Base-by-base conservation (phyloP, 2,329 filamentous ascomycete species). In the Colletotrichum lini region DNA sequence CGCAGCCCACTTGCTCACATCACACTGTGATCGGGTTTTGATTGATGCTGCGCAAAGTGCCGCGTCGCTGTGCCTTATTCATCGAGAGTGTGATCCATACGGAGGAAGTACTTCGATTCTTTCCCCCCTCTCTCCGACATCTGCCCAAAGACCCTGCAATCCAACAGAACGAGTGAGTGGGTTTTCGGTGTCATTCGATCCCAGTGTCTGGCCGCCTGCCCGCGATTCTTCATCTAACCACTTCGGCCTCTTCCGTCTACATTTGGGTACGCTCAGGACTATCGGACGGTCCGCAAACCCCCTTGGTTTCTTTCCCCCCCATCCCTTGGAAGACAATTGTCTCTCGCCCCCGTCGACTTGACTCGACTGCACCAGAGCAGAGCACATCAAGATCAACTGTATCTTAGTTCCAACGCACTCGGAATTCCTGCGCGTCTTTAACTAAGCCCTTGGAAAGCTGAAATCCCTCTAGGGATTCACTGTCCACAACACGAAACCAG, bases 401-500 rank as follows among this genome's bases (percentile, higher is more conserved):
- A 21, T 49, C 30, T 47, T 44, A 53, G 63, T 47, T 38, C 54
- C 58, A 52, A 59, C 53, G 42, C 59, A 40, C 58, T 26, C 15
- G 5, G 45, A 30, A 56, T 69, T 64, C 67, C 57, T 54, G 26
- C 63, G 63, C 42, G 47, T 58, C 47, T 38, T 10, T 38, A 10
- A 38, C 35, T 9, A 54, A 59, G 52, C 26, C 53, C 35, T 44
- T 63, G 59, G 35, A 60, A 65, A 59, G 42, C 49, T 38, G 45
- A 69, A 49, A 42, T 52, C 45, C 52, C 26, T 16, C 57, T 16
- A 58, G 26, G 21, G 26, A 49, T 44, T 45, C 49, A 38, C 56
- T 62, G 40, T 50, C 61, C 53, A 45, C 47, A 53, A 67, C 62
- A 50, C 67, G 63, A 53, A 68, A 65, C 64, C 49, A n/a, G 62